Conservation (phyloP, 2,329 filamentous ascomycete species). For the Aureobasidium uvarum region DNA sequence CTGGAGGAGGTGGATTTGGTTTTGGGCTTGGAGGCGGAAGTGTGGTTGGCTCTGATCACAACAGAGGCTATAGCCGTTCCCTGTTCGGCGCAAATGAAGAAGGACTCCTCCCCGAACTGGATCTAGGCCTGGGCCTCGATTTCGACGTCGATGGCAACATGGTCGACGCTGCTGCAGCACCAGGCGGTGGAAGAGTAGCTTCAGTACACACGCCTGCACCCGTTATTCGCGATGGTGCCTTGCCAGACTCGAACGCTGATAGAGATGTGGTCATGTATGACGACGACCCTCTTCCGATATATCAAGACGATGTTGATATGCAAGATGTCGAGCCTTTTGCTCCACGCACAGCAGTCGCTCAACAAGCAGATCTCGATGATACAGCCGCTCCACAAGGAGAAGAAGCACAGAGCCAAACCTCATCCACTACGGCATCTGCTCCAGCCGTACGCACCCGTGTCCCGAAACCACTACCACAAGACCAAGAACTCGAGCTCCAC, state of each 20-base stretch:
- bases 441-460: slow-evolving; percentile 43
- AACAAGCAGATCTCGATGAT: background rate
- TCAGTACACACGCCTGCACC: slow-evolving; percentile 1
- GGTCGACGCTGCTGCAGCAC: slow-evolving; percentile 40
- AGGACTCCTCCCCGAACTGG: slow-evolving; percentile 38
- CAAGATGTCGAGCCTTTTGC: slow-evolving; percentile 12
- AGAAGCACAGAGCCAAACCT: slow-evolving; percentile 36
- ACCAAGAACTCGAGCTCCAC: slow-evolving; percentile 52
- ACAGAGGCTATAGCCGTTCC: slow-evolving; percentile 1
- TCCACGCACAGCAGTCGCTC: background rate
- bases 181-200: background rate
- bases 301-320: slow-evolving; percentile 10
- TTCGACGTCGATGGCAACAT: slow-evolving; percentile 64
- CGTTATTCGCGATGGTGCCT: background rate
- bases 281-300: background rate
- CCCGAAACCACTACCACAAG: slow-evolving; percentile 47
- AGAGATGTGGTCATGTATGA: slow-evolving; percentile 23
- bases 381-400: slow-evolving; percentile 27
- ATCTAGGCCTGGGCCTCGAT: slow-evolving; percentile 30
- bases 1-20: slow-evolving; percentile 12
- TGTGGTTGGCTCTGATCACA: background rate
- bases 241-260: slow-evolving; percentile 16
- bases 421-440: slow-evolving; percentile 42
- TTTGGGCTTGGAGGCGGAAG: slow-evolving; percentile 1
- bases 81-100: slow-evolving; percentile 8